phyloP scores from a whole-genome alignment of 305 asterid species.

The Fraxinus velutina region DNA sequence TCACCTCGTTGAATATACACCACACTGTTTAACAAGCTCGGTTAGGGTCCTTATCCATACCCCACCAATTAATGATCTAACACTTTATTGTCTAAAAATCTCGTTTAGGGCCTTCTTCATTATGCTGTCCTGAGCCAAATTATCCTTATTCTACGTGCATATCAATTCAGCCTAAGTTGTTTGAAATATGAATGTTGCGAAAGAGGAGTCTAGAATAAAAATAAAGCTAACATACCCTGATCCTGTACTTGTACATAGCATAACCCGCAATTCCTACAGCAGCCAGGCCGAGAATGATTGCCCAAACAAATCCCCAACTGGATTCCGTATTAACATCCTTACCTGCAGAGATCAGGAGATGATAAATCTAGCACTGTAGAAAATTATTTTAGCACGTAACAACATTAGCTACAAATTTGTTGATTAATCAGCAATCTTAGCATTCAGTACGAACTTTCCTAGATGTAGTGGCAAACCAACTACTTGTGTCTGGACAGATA shows the following conservation, averaged over 20 bases:
- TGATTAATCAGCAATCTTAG: not conserved
- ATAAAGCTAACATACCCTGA: conserved; percentile 49
- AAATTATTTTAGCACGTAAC: not conserved
- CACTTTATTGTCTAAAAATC: not conserved
- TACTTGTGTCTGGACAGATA: not conserved
- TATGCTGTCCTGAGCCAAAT: not conserved
- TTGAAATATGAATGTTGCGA: not conserved
- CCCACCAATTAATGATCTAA: not conserved
- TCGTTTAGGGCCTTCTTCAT: not conserved
- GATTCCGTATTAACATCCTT: conserved; percentile 41
- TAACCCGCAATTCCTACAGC: conserved; percentile 59
- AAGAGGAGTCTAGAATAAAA: not conserved
- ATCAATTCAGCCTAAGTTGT: not conserved
- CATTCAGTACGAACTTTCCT: not conserved
- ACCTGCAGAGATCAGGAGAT: conserved; percentile 34
- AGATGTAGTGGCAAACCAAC: not conserved
- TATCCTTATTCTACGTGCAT: not conserved
- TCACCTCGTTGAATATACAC: not conserved
- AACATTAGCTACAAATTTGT: not conserved
- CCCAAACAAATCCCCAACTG: conserved; percentile 73
- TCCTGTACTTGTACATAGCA: conserved; percentile 79
- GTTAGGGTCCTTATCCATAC: not conserved
- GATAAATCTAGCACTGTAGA: not conserved
- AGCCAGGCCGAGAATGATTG: conserved; percentile 58
- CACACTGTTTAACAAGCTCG: not conserved